Percentiles rank a stretch among this genome's conserved stretches.
phyloP scores from a whole-genome alignment of 1,284 basidiomycete species.

The Microbotryum scabiosae region DNA sequence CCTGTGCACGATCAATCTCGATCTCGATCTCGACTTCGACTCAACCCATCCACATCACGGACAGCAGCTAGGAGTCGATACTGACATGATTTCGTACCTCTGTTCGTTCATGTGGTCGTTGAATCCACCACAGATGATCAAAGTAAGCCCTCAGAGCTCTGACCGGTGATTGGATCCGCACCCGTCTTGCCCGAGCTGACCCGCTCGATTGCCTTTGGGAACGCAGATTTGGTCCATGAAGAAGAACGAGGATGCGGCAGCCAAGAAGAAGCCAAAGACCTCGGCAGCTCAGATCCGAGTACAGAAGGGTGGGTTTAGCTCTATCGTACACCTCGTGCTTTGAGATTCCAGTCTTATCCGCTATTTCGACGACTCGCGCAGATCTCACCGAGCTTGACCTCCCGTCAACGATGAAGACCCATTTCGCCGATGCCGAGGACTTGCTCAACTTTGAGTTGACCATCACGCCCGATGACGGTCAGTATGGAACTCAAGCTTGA shows the following conservation, averaged over 20 bases:
- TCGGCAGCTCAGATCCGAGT: conserved; percentile 95
- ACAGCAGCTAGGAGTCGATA: too few species aligned
- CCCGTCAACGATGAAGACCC: conserved; percentile 88
- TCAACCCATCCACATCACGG: not conserved
- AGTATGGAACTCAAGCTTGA: too few species aligned
- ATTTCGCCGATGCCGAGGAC: conserved; percentile 84
- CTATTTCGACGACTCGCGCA: conserved; percentile 41
- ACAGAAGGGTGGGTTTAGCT: conserved; percentile 73
- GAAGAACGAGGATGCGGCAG: conserved; percentile 87
- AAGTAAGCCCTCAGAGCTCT: conserved; percentile 5
- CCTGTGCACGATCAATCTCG: not conserved
- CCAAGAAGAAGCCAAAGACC: conserved; percentile 93
- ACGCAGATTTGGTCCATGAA: conserved; percentile 91
- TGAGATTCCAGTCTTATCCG: not conserved
- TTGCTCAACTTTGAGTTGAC: conserved; percentile 92
- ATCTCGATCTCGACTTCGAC: too few species aligned
- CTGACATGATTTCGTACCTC: not conserved
- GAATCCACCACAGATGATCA: conserved; percentile 22
- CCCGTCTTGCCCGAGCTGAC: not conserved
- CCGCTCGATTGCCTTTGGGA: not conserved
- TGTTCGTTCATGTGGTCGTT: not conserved
- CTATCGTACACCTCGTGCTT: not conserved
- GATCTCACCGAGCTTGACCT: conserved; percentile 95
- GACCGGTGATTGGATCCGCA: not conserved
- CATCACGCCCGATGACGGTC: conserved; percentile 94